phyloP scores from a whole-genome alignment of 1,284 basidiomycete species.

The Flammula alnicola region DNA sequence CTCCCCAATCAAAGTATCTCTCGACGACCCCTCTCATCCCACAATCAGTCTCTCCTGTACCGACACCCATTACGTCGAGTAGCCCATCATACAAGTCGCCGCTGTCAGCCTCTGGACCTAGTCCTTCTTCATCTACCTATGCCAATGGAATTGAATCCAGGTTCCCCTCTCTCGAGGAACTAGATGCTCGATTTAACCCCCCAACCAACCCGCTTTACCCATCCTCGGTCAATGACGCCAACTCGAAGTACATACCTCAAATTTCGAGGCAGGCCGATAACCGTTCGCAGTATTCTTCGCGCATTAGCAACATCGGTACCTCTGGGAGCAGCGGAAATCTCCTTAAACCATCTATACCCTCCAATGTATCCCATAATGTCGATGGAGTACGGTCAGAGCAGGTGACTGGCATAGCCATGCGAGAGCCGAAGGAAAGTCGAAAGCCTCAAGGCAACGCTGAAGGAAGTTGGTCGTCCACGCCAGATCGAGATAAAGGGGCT shows the following conservation, averaged over 20 bases:
- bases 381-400: constrained; percentile 53
- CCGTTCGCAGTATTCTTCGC: constrained; percentile 18
- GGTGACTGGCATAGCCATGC: constrained; percentile 59
- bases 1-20: constrained; percentile 51
- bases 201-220: constrained; percentile 26
- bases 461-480: constrained; percentile 9
- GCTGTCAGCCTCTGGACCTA: constrained; percentile 31
- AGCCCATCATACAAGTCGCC: constrained; percentile 21
- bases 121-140: constrained; percentile 36
- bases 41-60: constrained; percentile 29
- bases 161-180: constrained; percentile 79
- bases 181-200: constrained; percentile 64
- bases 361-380: constrained; percentile 13
- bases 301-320: constrained; percentile 18
- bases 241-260: constrained; percentile 17
- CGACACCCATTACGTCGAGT: constrained; percentile 27
- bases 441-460: constrained; percentile 15
- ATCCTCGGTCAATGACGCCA: constrained; percentile 23
- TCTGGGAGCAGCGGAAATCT: constrained; percentile 19
- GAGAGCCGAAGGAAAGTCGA: constrained; percentile 40
- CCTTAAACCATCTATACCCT: constrained; percentile 20
- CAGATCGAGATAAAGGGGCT: neutral
- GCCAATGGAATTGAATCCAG: constrained; percentile 63
- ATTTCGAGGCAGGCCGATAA: constrained; percentile 17
- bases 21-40: constrained; percentile 37